Evolutionary conservation across 2,329 filamentous ascomycete genomes (phyloP).

Genomic region (Sporothrix dimorphospora): DNA sequence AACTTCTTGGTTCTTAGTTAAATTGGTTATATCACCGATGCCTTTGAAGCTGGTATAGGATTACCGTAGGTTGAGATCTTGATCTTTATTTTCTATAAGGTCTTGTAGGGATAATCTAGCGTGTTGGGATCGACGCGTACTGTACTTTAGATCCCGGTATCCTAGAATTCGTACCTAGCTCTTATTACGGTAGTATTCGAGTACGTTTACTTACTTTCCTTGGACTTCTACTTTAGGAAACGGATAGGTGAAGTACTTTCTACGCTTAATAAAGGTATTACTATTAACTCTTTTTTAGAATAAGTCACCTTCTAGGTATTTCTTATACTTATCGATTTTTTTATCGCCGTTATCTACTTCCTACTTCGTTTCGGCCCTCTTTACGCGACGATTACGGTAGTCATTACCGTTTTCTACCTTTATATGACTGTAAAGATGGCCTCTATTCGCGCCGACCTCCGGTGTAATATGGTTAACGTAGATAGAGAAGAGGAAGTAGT

Average conservation of each 20-base stretch:
- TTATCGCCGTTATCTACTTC: constrained; percentile 83
- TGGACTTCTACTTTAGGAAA: constrained; percentile 96
- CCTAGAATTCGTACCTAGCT: constrained; percentile 94
- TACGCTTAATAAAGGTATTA: constrained; percentile 90
- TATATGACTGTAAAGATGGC: constrained; percentile 97
- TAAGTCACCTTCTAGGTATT: constrained; percentile 95
- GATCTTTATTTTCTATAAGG: constrained; percentile 75
- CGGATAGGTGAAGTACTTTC: constrained; percentile 95
- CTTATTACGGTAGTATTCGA: constrained; percentile 95
- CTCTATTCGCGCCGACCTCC: constrained; percentile 85
- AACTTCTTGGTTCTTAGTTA: constrained; percentile 86
- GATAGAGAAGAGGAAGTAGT: constrained; percentile 95
- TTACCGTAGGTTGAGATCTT: constrained; percentile 76
- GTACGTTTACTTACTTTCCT: constrained; percentile 90
- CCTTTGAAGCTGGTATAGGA: constrained; percentile 54
- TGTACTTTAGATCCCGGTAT: constrained; percentile 92
- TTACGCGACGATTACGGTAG: constrained; percentile 84
- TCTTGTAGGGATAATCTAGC: constrained; percentile 87
- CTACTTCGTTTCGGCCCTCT: constrained; percentile 79
- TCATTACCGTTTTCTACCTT: constrained; percentile 94
- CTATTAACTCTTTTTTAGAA: constrained; percentile 95
- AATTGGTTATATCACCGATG: constrained; percentile 77
- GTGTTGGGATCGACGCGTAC: constrained; percentile 81
- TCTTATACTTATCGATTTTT: constrained; percentile 90
- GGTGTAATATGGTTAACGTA: constrained; percentile 91